Conservation (phyloP, 768 basidiomycete species). For the Exsudoporus frostii region DNA sequence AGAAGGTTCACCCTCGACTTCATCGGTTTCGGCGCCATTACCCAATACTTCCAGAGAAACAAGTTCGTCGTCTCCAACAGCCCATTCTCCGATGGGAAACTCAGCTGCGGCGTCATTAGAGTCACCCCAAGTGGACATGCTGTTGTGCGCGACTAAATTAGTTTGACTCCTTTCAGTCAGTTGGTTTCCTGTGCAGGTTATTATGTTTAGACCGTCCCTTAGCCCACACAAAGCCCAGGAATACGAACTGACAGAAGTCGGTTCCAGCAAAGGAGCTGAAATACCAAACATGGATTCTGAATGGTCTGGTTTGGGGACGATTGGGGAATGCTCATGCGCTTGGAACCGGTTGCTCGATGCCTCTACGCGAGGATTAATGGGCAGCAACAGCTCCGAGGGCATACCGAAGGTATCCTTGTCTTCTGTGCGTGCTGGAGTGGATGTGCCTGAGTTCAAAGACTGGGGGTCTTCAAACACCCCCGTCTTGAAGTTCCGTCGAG, state of each 20-base stretch:
- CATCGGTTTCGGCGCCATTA: slow-evolving; percentile 17
- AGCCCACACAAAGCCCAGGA: not conserved
- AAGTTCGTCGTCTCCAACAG: slow-evolving; percentile 69
- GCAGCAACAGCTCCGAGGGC: slow-evolving; percentile 26
- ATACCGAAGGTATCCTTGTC: slow-evolving; percentile 18
- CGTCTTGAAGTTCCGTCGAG: not conserved
- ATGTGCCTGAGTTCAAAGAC: not conserved
- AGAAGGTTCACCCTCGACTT: slow-evolving; percentile 18
- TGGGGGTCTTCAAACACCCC: not conserved
- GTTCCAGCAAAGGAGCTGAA: slow-evolving; percentile 16
- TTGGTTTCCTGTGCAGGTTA: slow-evolving; percentile 1
- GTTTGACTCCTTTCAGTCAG: not conserved
- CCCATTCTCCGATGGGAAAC: slow-evolving; percentile 55
- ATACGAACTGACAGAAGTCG: slow-evolving; percentile 11
- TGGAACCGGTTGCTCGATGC: not conserved
- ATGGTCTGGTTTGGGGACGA: not conserved
- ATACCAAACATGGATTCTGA: slow-evolving; percentile 16
- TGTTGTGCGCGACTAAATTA: not conserved
- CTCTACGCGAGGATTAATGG: not conserved
- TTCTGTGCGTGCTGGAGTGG: not conserved
- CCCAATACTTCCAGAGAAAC: slow-evolving; percentile 32
- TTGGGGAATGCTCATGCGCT: not conserved
- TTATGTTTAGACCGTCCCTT: not conserved
- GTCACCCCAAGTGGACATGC: not conserved
- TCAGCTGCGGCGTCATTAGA: not conserved